These are phyloP conservation scores for Boletellus ananiceps DNA, from an alignment of 768 basidiomycete genomes.

Conservation along the genomic window DNA sequence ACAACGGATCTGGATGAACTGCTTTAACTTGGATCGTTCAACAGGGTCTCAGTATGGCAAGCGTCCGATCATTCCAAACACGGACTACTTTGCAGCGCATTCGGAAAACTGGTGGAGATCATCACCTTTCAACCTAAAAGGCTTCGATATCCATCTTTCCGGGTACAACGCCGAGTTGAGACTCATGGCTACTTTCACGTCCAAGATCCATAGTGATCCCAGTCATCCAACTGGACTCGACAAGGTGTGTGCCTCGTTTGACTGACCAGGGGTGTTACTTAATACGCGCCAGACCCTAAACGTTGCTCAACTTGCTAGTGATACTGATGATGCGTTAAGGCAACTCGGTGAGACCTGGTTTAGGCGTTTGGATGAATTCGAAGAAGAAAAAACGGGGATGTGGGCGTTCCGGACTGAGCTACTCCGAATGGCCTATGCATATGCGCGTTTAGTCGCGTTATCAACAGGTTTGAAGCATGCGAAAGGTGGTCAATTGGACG, in stretches of 20 bases:
- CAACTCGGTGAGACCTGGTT: conserved; percentile 54
- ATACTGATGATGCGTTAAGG: conserved; percentile 67
- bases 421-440: conserved; percentile 59
- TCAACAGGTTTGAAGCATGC: conserved; percentile 78
- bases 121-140: conserved; percentile 61
- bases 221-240: conserved; percentile 71
- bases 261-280: background rate
- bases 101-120: conserved; percentile 67
- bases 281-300: conserved; percentile 47
- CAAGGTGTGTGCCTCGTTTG: conserved; percentile 41
- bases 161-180: conserved; percentile 74
- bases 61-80: conserved; percentile 69
- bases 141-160: conserved; percentile 79
- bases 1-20: conserved; percentile 85
- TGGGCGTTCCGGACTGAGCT: conserved; percentile 59
- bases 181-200: conserved; percentile 55
- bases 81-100: conserved; percentile 72
- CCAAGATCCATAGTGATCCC: conserved; percentile 68
- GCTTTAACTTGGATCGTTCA: conserved; percentile 87
- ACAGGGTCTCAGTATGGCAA: conserved; percentile 88
- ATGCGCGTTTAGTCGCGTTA: conserved; percentile 62
- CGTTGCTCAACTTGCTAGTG: conserved; percentile 58
- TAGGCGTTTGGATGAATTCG: conserved; percentile 42
- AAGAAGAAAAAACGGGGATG: conserved; percentile 48
- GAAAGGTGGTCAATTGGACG: conserved; percentile 50